A percentile compares a stretch with the other conserved stretches of the same genome.
Evolutionary conservation across 805 yeast species (phyloP).

Genomic region (Ogataea saltuana): DNA sequence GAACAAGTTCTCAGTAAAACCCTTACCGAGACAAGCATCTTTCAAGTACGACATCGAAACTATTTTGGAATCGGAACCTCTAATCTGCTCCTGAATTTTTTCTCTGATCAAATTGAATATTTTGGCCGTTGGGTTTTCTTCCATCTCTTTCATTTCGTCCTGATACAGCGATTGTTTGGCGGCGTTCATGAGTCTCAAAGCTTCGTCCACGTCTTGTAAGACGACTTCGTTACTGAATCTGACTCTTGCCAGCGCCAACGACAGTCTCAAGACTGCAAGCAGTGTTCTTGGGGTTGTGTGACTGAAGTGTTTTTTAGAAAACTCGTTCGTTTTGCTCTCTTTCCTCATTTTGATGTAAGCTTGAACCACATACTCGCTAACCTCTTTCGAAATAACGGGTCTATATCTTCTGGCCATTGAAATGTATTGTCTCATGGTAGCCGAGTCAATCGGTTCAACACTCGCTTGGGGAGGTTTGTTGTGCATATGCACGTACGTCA

Average conservation of each 20-base stretch:
- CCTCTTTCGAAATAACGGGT: constrained; percentile 81
- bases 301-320: constrained; percentile 74
- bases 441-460: constrained; percentile 74
- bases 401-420: constrained; percentile 81
- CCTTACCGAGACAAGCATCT: constrained; percentile 71
- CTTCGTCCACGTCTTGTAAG: constrained; percentile 90
- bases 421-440: constrained; percentile 82
- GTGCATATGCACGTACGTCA: constrained; percentile 93
- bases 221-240: constrained; percentile 74
- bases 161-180: constrained; percentile 80
- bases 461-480: constrained; percentile 79
- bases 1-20: constrained; percentile 79
- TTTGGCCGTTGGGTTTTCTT: constrained; percentile 67
- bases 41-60: constrained; percentile 51
- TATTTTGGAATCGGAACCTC: constrained; percentile 33
- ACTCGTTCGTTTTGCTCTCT: constrained; percentile 79
- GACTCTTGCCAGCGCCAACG: constrained; percentile 92
- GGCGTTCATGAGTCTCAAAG: constrained; percentile 79
- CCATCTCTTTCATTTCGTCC: constrained; percentile 49
- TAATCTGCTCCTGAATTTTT: constrained; percentile 30
- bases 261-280: constrained; percentile 83
- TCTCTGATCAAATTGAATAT: constrained; percentile 70
- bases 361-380: constrained; percentile 83
- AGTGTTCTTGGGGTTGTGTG: constrained; percentile 96
- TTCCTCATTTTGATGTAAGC: constrained; percentile 90